Evolutionary conservation across 1,139 yeast species (phyloP).

Genomic region (Lodderomyces jiufengensis): DNA sequence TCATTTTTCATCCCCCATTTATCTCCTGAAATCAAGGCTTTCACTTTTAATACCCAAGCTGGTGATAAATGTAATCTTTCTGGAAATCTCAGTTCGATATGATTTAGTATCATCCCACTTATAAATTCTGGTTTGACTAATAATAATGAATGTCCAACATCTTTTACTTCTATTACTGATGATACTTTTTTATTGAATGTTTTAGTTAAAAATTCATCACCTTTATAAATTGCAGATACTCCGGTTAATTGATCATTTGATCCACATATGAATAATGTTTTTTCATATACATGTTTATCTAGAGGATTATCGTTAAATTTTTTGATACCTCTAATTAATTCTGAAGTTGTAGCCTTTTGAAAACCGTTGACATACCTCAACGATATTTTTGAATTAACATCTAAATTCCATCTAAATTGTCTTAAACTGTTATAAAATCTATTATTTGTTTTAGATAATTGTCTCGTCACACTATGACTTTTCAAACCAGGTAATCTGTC

Average conservation of each 20-base stretch:
- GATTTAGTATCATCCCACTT: conserved; percentile 61
- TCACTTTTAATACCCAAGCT: conserved; percentile 60
- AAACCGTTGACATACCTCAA: conserved; percentile 53
- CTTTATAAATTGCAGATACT: conserved; percentile 24
- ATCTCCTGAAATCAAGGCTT: conserved; percentile 61
- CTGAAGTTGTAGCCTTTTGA: conserved; percentile 37
- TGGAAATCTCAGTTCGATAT: conserved; percentile 50
- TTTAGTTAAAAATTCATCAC: conserved; percentile 23
- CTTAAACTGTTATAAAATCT: conserved; percentile 43
- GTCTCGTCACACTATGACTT: conserved; percentile 55
- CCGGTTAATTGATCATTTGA: conserved; percentile 57
- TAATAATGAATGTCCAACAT: conserved; percentile 66
- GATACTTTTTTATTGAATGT: conserved; percentile 30
- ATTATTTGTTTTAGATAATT: conserved; percentile 36
- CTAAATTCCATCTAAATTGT: conserved; percentile 72
- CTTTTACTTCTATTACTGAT: conserved; percentile 36
- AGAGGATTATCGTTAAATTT: conserved; percentile 33
- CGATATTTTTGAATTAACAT: conserved; percentile 53
- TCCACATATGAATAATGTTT: conserved; percentile 57
- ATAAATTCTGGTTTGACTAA: conserved; percentile 63
- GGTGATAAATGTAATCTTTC: conserved; percentile 49
- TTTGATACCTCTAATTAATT: conserved; percentile 39
- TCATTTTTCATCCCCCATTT: conserved; percentile 82
- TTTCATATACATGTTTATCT: conserved; percentile 32
- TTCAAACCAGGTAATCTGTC: conserved; percentile 63